Evolutionary conservation across 495 filamentous ascomycete genomes (phyloP).

Genomic region (Podospora comata): DNA sequence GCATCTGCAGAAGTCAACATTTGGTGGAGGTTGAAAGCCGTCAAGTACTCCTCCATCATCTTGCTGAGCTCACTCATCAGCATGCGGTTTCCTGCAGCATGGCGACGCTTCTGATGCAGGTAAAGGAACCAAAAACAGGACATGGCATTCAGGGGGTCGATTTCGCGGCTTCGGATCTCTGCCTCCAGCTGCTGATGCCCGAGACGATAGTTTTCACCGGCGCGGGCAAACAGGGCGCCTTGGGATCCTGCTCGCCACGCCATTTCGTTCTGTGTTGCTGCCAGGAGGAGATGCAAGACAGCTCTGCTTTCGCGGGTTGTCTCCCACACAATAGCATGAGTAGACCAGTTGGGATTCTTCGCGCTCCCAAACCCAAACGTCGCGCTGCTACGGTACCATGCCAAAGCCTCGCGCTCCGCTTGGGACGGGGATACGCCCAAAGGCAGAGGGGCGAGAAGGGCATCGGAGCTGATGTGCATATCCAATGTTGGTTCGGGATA

Average conservation of each 20-base stretch:
- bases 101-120: slow-evolving; percentile 16
- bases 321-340: slow-evolving; percentile 22
- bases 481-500: slow-evolving; percentile 13
- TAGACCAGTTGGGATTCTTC: slow-evolving; percentile 25
- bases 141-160: slow-evolving; percentile 20
- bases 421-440: slow-evolving; percentile 8
- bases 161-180: neutral
- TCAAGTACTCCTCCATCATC: slow-evolving; percentile 19
- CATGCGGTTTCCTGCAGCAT: neutral
- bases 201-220: slow-evolving; percentile 16
- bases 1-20: slow-evolving; percentile 2
- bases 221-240: slow-evolving; percentile 8
- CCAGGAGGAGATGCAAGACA: slow-evolving; percentile 23
- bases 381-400: slow-evolving; percentile 15
- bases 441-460: slow-evolving; percentile 16
- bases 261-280: slow-evolving; percentile 20
- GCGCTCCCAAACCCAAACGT: slow-evolving; percentile 24
- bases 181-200: slow-evolving; percentile 14
- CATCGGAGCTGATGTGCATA: slow-evolving; percentile 11
- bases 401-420: slow-evolving; percentile 17
- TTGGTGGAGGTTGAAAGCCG: slow-evolving; percentile 5
- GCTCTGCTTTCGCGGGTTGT: slow-evolving; percentile 3
- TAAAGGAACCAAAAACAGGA: slow-evolving; percentile 28
- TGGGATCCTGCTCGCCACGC: slow-evolving; percentile 9
- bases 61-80: slow-evolving; percentile 18